These are phyloP conservation scores for Lasiodiplodia gonubiensis DNA, from an alignment of 2,329 filamentous ascomycete genomes.

Conservation along the genomic window DNA sequence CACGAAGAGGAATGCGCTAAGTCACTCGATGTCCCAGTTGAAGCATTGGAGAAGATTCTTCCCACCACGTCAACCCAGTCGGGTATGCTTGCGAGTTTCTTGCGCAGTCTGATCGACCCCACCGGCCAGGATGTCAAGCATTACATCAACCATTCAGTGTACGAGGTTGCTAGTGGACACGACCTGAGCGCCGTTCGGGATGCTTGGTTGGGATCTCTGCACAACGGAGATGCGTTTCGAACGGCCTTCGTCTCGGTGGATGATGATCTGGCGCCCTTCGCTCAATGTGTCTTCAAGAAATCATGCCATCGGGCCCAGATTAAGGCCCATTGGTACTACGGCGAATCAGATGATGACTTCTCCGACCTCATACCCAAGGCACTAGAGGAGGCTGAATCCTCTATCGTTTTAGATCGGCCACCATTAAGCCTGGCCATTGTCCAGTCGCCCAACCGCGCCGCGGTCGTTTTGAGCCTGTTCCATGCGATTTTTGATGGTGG, in stretches of 20 bases:
- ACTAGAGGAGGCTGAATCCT: slow-evolving; percentile 22
- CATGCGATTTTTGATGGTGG: slow-evolving; percentile 84
- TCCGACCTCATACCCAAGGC: slow-evolving; percentile 2
- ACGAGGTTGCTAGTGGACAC: slow-evolving; percentile 4
- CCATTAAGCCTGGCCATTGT: slow-evolving; percentile 23
- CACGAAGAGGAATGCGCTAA: slow-evolving; percentile 7
- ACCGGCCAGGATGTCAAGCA: background rate
- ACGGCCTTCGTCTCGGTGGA: slow-evolving; percentile 25
- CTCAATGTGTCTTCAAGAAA: slow-evolving; percentile 22
- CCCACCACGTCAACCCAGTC: slow-evolving; percentile 26
- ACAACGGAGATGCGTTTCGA: slow-evolving; percentile 12
- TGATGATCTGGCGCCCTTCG: slow-evolving; percentile 27
- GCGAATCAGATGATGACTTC: slow-evolving; percentile 5
- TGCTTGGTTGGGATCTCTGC: slow-evolving; percentile 23
- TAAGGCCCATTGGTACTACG: background rate
- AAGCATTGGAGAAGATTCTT: slow-evolving; percentile 24
- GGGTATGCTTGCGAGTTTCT: slow-evolving; percentile 28
- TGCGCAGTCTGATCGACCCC: slow-evolving; percentile 19
- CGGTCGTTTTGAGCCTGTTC: slow-evolving; percentile 61
- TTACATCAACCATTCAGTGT: slow-evolving; percentile 28
- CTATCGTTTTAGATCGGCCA: slow-evolving; percentile 14
- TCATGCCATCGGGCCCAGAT: slow-evolving; percentile 3
- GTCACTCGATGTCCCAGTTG: background rate
- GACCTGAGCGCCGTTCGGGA: slow-evolving; percentile 10
- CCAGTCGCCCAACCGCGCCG: slow-evolving; percentile 36